Conservation (phyloP, 148 eudicot species). For the Rhododendron mucronatum region DNA sequence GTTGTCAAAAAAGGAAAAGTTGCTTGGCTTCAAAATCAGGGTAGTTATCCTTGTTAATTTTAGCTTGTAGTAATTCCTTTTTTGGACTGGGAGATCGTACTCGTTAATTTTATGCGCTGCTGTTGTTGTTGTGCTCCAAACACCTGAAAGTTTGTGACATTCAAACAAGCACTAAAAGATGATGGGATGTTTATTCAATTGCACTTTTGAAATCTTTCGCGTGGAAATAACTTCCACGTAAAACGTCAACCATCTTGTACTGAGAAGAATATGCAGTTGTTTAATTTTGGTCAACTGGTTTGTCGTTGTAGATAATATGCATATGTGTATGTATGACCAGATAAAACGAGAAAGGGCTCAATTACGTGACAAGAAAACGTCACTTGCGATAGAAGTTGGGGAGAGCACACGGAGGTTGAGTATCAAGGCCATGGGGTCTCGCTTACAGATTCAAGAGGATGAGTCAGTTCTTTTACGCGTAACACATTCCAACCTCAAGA, state of each 20-base stretch:
- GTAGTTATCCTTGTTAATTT: background rate
- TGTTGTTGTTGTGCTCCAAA: background rate
- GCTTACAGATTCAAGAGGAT: conserved; percentile 63
- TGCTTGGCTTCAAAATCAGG: background rate
- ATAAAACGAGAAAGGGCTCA: background rate
- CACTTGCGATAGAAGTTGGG: background rate
- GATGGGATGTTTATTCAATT: background rate
- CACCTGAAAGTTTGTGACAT: background rate
- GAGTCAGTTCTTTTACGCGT: conserved; percentile 62
- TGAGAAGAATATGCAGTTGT: background rate
- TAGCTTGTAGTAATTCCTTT: background rate
- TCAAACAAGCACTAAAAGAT: background rate
- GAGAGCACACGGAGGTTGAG: background rate
- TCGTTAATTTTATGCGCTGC: background rate
- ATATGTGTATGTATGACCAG: background rate
- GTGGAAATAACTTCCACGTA: background rate
- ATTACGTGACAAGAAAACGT: background rate
- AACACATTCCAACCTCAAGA: conserved; percentile 83
- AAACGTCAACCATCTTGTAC: background rate
- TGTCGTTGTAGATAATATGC: background rate
- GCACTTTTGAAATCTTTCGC: background rate
- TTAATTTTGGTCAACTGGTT: background rate
- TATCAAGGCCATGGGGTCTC: conserved; percentile 39
- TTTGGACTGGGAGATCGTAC: background rate
- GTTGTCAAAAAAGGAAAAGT: no score